A percentile compares a stretch with the other conserved stretches of the same genome.
These are phyloP conservation scores for Alternaria burnsii DNA, from an alignment of 2,329 filamentous ascomycete genomes.

Conservation along the genomic window DNA sequence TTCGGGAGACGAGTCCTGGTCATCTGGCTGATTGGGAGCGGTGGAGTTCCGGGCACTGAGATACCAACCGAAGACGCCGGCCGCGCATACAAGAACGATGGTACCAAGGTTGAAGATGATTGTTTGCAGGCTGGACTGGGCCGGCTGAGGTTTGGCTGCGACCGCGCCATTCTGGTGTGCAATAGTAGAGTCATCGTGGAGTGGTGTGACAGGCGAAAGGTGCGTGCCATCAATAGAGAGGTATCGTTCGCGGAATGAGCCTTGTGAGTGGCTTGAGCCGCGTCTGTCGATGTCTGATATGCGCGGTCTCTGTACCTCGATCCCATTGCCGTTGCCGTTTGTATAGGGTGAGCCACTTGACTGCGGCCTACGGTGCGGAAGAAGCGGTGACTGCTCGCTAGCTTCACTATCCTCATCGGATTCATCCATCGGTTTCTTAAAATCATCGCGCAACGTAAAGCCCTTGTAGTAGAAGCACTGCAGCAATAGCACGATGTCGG, in stretches of 20 bases:
- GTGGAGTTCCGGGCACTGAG: constrained; percentile 60
- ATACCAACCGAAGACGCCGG: constrained; percentile 87
- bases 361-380: constrained; percentile 38
- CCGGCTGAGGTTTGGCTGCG: constrained; percentile 52
- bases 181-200: constrained; percentile 59
- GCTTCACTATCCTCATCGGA: constrained; percentile 38
- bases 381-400: constrained; percentile 49
- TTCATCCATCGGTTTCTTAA: constrained; percentile 35
- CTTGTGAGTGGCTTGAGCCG: constrained; percentile 41
- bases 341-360: constrained; percentile 31
- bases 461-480: constrained; percentile 98
- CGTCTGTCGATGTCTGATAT: constrained; percentile 51
- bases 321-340: constrained; percentile 29
- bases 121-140: constrained; percentile 61
- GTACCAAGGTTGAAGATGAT: constrained; percentile 77
- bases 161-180: constrained; percentile 46
- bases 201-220: constrained; percentile 83
- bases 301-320: constrained; percentile 31
- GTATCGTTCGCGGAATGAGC: constrained; percentile 56
- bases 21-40: constrained; percentile 47
- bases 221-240: constrained; percentile 70
- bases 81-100: constrained; percentile 81
- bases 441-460: constrained; percentile 61
- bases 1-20: constrained; percentile 27
- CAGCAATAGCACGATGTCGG: constrained; percentile 83